Evolutionary conservation across 2,329 filamentous ascomycete genomes (phyloP).

Genomic region (Hymenoscyphus albidus): DNA sequence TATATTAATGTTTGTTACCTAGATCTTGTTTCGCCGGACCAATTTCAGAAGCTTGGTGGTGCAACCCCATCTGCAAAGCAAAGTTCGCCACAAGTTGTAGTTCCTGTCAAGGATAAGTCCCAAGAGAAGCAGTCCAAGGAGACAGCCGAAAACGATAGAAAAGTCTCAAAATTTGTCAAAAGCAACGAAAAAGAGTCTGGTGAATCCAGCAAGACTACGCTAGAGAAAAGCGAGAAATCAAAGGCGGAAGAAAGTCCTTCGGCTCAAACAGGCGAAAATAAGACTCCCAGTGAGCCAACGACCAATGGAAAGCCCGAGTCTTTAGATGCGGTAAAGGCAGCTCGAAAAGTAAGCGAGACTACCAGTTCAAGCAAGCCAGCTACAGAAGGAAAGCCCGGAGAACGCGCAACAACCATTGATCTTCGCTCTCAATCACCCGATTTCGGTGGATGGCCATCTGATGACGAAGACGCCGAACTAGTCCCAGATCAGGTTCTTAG

Average conservation of each 20-base stretch:
- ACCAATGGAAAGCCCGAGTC: neutral
- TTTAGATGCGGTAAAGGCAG: neutral
- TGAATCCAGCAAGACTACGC: neutral
- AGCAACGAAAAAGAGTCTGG: neutral
- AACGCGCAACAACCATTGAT: neutral
- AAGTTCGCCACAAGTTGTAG: neutral
- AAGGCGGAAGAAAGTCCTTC: neutral
- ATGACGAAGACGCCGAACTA: neutral
- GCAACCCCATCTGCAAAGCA: neutral
- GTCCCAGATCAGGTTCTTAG: neutral
- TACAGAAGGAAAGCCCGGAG: neutral
- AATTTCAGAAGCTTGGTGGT: neutral
- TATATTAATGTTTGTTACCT: neutral
- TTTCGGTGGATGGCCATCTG: neutral
- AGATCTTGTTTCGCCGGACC: neutral
- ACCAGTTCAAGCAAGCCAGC: neutral
- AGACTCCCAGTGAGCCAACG: neutral
- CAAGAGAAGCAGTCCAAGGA: neutral
- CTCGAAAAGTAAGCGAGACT: neutral
- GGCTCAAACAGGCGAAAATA: neutral
- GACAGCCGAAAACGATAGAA: neutral
- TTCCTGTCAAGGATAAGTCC: neutral
- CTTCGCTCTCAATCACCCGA: neutral
- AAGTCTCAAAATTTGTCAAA: neutral
- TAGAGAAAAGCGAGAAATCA: neutral